phyloP scores from a whole-genome alignment of 164 flowering plant genomes.

The Litsea cubeba region DNA sequence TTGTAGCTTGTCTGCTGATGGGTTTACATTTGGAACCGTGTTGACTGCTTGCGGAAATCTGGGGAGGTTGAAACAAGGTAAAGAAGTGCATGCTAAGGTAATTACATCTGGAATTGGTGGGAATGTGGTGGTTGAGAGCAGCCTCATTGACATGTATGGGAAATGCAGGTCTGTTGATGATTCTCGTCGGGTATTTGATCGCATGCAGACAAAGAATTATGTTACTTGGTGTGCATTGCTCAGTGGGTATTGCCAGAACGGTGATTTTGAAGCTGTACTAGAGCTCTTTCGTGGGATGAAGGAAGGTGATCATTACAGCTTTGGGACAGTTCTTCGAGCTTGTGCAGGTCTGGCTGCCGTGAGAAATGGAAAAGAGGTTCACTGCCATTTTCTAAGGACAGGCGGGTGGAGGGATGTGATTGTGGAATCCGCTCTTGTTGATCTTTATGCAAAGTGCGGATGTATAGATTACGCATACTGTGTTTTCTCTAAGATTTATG shows the following conservation, averaged over 20 bases:
- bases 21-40: constrained; percentile 65
- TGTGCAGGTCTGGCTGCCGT: constrained; percentile 77
- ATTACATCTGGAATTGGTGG: constrained; percentile 42
- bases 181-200: constrained; percentile 58
- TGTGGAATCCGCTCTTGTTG: constrained; percentile 87
- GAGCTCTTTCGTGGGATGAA: constrained; percentile 48
- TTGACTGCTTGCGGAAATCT: constrained; percentile 76
- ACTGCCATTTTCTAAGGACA: constrained; percentile 71
- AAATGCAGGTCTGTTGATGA: constrained; percentile 52
- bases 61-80: constrained; percentile 65
- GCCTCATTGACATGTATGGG: constrained; percentile 89
- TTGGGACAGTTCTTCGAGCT: constrained; percentile 81
- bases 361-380: constrained; percentile 78
- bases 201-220: constrained; percentile 54
- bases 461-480: constrained; percentile 47
- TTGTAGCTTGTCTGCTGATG: constrained; percentile 35
- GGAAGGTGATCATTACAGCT: constrained; percentile 48
- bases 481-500: constrained; percentile 39
- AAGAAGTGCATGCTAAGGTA: constrained; percentile 62
- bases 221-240: constrained; percentile 83
- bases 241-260: constrained; percentile 69
- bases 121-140: constrained; percentile 73
- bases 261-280: constrained; percentile 46
- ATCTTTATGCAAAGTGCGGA: constrained; percentile 87
- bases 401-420: constrained; percentile 57